A percentile compares a stretch with the other conserved stretches of the same genome.
Conservation (phyloP, 495 filamentous ascomycete species). For the Neurospora hispaniola region DNA sequence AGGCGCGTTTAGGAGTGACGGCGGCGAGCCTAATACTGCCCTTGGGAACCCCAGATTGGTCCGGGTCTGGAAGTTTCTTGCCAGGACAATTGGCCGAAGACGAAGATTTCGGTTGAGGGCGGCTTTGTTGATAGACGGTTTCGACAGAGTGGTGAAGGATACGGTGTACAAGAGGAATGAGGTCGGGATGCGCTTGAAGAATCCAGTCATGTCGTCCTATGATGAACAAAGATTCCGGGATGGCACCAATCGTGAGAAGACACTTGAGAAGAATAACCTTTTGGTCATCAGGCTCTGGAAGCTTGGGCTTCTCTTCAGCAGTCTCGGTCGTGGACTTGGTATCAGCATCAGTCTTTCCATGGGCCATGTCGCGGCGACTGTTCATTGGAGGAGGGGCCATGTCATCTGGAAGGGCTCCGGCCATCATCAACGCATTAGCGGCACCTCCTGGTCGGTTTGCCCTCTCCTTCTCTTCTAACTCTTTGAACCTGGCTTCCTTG, state of each 20-base stretch:
- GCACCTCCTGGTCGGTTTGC: slow-evolving; percentile 51
- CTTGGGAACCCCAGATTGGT: slow-evolving; percentile 54
- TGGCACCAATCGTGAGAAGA: slow-evolving; percentile 79
- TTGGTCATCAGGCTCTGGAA: slow-evolving; percentile 80
- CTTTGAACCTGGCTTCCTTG: slow-evolving; percentile 54
- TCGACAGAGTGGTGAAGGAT: slow-evolving; percentile 70
- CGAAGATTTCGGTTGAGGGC: slow-evolving; percentile 7
- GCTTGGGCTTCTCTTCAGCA: slow-evolving; percentile 46
- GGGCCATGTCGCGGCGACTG: slow-evolving; percentile 24
- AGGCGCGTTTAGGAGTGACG: slow-evolving; percentile 45
- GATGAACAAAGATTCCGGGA: slow-evolving; percentile 89
- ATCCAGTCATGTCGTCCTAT: slow-evolving; percentile 89
- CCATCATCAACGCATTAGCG: slow-evolving; percentile 80
- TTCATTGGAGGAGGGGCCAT: slow-evolving; percentile 16
- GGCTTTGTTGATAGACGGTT: slow-evolving; percentile 31
- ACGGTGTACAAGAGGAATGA: slow-evolving; percentile 56
- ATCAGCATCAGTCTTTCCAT: slow-evolving; percentile 40
- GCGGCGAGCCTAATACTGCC: slow-evolving; percentile 51
- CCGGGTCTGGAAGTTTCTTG: slow-evolving; percentile 42
- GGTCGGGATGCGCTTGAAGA: slow-evolving; percentile 69
- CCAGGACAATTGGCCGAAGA: slow-evolving; percentile 21
- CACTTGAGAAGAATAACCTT: slow-evolving; percentile 77
- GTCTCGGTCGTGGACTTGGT: slow-evolving; percentile 34
- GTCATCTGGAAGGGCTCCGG: slow-evolving; percentile 81
- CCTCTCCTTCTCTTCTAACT: slow-evolving; percentile 69